phyloP scores from a whole-genome alignment of 202 grass and related monocot genomes.

The Cymbopogon flexuosus region DNA sequence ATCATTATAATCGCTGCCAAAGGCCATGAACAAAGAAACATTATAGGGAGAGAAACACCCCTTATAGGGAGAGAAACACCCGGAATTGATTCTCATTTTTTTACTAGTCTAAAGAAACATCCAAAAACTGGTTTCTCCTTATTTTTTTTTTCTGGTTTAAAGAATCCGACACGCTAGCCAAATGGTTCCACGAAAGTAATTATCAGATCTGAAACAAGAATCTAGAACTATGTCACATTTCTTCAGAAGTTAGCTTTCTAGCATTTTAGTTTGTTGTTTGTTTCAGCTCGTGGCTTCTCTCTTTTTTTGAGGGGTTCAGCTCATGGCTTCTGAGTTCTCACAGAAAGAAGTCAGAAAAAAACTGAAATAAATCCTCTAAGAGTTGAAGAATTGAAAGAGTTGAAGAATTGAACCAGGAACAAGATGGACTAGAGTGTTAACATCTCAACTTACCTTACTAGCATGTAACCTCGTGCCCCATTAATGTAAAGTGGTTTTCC shows the following conservation, averaged over 20 bases:
- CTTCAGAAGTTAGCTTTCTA: not conserved
- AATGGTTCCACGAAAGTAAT: not conserved
- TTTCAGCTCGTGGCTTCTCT: not conserved
- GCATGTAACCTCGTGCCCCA: not conserved
- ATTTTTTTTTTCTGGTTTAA: not conserved
- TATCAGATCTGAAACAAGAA: not conserved
- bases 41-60: not conserved
- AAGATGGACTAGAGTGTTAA: not conserved
- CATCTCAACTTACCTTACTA: not conserved
- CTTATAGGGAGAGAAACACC: not conserved
- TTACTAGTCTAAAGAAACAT: not conserved
- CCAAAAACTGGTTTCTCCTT: not conserved
- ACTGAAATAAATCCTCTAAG: not conserved
- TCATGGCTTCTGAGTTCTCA: not conserved
- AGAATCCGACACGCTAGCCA: not conserved
- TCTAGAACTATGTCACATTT: too few relatives aligned
- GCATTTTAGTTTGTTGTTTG: not conserved
- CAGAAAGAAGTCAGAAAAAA: not conserved
- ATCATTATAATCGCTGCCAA: not conserved
- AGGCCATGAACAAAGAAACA: not conserved
- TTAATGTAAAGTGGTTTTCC: not conserved
- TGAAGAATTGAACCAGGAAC: not conserved
- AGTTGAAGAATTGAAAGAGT: not conserved
- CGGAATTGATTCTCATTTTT: not conserved
- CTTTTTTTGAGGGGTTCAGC: not conserved